Evolutionary conservation across 1,139 yeast genomes (phyloP).

Genomic region (Yamadazyma friedrichii): DNA sequence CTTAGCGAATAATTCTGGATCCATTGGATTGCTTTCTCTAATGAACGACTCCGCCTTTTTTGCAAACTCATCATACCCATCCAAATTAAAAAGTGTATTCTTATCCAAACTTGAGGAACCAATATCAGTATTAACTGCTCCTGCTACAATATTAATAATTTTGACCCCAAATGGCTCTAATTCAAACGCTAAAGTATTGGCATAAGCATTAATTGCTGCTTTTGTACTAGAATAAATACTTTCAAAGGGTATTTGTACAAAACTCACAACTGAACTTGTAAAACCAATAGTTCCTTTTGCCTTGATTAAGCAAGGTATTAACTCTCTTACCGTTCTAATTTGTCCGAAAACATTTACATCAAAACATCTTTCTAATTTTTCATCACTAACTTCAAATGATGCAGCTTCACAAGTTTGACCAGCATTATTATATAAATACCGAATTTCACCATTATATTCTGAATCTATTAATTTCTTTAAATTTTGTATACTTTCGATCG

Average conservation of each 20-base stretch:
- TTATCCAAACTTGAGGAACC: conserved; percentile 50
- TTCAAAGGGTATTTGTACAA: conserved; percentile 13
- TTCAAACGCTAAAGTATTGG: conserved; percentile 60
- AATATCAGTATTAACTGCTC: conserved; percentile 9
- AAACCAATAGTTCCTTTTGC: conserved; percentile 15
- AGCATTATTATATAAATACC: conserved; percentile 23
- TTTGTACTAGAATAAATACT: conserved; percentile 11
- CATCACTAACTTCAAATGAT: conserved; percentile 20
- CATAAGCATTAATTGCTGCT: conserved; percentile 74
- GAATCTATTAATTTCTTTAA: conserved; percentile 28
- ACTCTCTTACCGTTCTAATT: conserved; percentile 17
- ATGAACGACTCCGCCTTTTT: conserved; percentile 58
- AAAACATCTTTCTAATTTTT: conserved; percentile 13
- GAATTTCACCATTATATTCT: conserved; percentile 17
- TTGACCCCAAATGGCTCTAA: conserved; percentile 20
- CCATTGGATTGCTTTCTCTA: conserved; percentile 49
- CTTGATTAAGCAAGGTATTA: conserved; percentile 12
- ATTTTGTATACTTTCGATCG: conserved; percentile 40
- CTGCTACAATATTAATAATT: conserved; percentile 9
- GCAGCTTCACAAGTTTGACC: conserved; percentile 17
- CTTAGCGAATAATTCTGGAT: conserved; percentile 54
- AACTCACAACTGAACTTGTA: conserved; percentile 12
- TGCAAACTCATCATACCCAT: conserved; percentile 46
- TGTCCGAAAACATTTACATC: conserved; percentile 20
- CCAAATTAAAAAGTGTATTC: conserved; percentile 51